Evolutionary conservation across 2,329 filamentous ascomycete species (phyloP), one percentile per base, ranked within the genome.

Genomic region (Rhinocladiella similis): DNA sequence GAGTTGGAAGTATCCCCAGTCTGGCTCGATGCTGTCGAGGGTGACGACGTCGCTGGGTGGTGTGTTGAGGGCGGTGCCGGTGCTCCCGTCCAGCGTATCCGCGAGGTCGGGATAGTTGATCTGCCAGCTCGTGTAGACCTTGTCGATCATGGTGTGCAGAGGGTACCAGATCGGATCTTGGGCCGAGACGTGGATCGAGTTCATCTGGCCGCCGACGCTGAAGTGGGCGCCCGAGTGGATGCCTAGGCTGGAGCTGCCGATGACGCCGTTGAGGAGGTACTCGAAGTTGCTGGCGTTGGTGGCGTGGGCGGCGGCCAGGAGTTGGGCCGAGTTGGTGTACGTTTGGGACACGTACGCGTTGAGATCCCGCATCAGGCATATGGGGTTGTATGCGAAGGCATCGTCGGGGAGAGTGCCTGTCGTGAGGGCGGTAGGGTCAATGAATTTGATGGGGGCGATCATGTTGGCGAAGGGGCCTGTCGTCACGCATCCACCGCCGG

Each of bases 81-180:
- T 66, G 35, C 50, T 53, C 12, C 62, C 62, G 49, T 61, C 53
- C 10, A 63, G 47, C n/a, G 63, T 55, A 22, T 54, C 25, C 12
- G 63, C 59, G 20, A 39, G 42, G 18, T 60, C 60, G 6, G 63
- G 62, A 35, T 66, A 60, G 45, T 62, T 62, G 35, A 45, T 33
- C 53, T 66, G 65, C 63, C 63, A 66, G 25, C 50, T 55, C 20
- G 54, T 56, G 50, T 65, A 66, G 39, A 66, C 56, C 22, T 54
- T 57, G 46, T 66, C 65, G 47, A 66, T 60, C 54, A 63, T 65
- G 35, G 63, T 63, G 50, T 66, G 65, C 43, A 65, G 57, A 5
- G 61, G 60, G 53, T 62, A 66, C 62, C 62, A 66, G 52, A 65
- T 52, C 9, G 65, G 65, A 53, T 66, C 63, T 38, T 66, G 63